Evolutionary conservation across 345 rosid species (phyloP), one percentile per base, ranked within the genome.

Genomic region (Abelmoschus esculentus): DNA sequence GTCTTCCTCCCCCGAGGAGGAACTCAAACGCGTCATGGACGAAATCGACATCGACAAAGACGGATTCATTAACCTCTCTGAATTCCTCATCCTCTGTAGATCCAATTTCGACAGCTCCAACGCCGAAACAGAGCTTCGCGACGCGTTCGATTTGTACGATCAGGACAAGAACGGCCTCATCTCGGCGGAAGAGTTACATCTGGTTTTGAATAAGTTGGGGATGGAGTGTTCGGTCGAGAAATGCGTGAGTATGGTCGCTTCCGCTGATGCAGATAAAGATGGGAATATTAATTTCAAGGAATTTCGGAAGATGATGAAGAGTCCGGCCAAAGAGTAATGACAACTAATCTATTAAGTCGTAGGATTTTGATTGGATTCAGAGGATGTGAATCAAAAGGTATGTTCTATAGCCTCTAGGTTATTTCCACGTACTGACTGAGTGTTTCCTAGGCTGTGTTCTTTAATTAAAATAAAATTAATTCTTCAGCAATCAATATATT

Each of bases 91-190:
- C 40, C 81, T 89, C 54, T 90, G 93, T 66, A 78, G 82, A 9
- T 76, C 90, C 1, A 73, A 86, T 53, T 73, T 90, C 46, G 53
- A 73, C 28, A 70, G 83, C 0, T 38, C 60, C 17, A 55, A 72
- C 6, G 46, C 63, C 7, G 32, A 60, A 10, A 14, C 81, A 14
- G 98, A 93, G 80, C 81, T 93, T 57, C 88, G 79, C 38, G 97
- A 89, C 55, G 98, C 98, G 10, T 93, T 93, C 76, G 87, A 89
- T 60, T 85, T 90, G 69, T 93, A 93, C 72, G 98, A 93, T 46
- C 84, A 79, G 81, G 84, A 90, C 76, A 74, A 75, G 71, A 81
- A 93, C 85, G 98, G 96, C 6, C 81, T 89, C 58, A 89, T 93
- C 79, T 88, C 96, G 53, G 70, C 87, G 11, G 5, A 42, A 3